These are phyloP conservation scores for Hanseniaspora pseudoguilliermondii DNA, from an alignment of 805 yeast species.

Conservation along the genomic window DNA sequence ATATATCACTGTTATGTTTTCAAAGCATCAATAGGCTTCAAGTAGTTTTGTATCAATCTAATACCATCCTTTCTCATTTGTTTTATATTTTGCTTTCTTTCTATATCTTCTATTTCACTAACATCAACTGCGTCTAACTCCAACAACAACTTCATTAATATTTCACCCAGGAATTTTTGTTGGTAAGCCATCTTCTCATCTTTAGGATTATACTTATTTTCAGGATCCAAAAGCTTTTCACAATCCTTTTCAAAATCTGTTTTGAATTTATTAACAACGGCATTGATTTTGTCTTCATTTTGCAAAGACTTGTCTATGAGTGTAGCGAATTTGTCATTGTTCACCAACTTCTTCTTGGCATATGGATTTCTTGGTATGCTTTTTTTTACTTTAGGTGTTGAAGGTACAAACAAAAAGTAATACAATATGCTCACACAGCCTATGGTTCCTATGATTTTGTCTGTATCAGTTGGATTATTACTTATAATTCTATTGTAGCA, in stretches of 20 bases:
- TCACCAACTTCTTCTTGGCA: slow-evolving; percentile 13
- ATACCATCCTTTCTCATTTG: slow-evolving; percentile 47
- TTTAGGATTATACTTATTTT: slow-evolving; percentile 18
- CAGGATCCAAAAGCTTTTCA: slow-evolving; percentile 16
- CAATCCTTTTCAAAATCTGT: slow-evolving; percentile 20
- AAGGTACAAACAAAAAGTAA: neutral
- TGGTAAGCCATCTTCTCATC: slow-evolving; percentile 31
- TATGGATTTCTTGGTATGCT: slow-evolving; percentile 10
- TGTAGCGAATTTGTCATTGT: neutral
- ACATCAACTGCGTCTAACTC: slow-evolving; percentile 52
- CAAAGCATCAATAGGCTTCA: slow-evolving; percentile 39
- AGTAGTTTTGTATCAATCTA: slow-evolving; percentile 46
- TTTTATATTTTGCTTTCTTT: slow-evolving; percentile 37
- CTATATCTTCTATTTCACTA: slow-evolving; percentile 28
- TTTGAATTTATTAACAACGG: slow-evolving; percentile 20
- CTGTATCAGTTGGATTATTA: slow-evolving; percentile 7
- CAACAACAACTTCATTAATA: slow-evolving; percentile 52
- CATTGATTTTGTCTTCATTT: slow-evolving; percentile 22
- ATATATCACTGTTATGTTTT: neutral
- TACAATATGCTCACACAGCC: slow-evolving; percentile 2
- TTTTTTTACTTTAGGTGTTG: neutral
- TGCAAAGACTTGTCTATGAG: slow-evolving; percentile 13
- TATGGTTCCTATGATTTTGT: slow-evolving; percentile 6
- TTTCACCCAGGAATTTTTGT: slow-evolving; percentile 50
- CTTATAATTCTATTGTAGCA: neutral